Evolutionary conservation across 768 basidiomycete species (phyloP), one percentile per base, ranked within the genome.

Genomic region (Calocera viscosa): DNA sequence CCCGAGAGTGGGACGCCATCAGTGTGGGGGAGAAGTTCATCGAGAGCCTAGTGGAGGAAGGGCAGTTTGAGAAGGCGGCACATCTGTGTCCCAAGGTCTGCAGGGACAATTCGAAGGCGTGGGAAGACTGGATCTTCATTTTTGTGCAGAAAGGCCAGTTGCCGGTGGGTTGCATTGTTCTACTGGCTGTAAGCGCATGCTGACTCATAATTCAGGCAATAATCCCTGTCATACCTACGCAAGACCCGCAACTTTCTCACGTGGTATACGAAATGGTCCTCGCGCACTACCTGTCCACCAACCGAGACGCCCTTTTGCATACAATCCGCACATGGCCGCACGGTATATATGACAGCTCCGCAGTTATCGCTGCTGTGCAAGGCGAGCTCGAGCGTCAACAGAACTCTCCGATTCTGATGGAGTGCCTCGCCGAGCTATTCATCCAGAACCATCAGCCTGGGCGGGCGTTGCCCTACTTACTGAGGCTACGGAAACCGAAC

Each of bases 251-350:
- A 64, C 82, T 98, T 12, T 85, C 87, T 39, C 86, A 86, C 71
- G 74, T 94, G 32, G 90, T 95, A 1, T 99, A 98, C 75, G 94
- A 95, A 75, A 92, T 97, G 89, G 86, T 98, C 49, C 82, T 99
- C 7, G 92, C 86, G 0, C 84, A 96, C 74, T 90, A 92, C 75
- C 76, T 98, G 30, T 80, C 83, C 1, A 84, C 90, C 65, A 90
- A 97, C 74, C 83, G 82, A 22, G 2, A 96, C 91, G 81, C 86
- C 0, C 78, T 98, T 12, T 78, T 91, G 19, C 80, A 81, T 68
- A 92, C 88, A 1, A 86, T 97, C 72, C 86, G 84, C 68, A 84
- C 87, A 63, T 99, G 96, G 95, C 94, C 96, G 12, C 82, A 80
- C 34, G 88, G 87, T 12, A 92, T 98, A 63, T 99, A 97, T 73